phyloP scores from a whole-genome alignment of 768 basidiomycete species.

The Fomitopsis serialis region DNA sequence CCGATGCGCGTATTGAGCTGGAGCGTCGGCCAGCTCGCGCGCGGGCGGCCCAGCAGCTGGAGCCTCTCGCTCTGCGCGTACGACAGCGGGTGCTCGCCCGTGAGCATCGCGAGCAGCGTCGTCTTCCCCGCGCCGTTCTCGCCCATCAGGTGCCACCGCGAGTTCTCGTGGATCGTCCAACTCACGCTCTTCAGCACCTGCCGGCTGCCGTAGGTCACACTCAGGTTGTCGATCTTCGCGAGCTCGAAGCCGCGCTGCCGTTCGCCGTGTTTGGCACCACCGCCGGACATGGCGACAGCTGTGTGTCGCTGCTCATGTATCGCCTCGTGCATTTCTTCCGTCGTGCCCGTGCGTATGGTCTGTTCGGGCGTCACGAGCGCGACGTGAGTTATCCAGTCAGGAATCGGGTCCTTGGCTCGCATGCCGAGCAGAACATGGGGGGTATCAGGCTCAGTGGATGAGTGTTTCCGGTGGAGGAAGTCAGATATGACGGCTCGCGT shows the following conservation, averaged over 20 bases:
- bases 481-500: slow-evolving; percentile 51
- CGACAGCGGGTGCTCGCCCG: slow-evolving; percentile 94
- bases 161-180: slow-evolving; percentile 79
- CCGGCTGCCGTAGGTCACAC: slow-evolving; percentile 64
- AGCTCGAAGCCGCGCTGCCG: slow-evolving; percentile 33
- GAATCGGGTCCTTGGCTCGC: slow-evolving; percentile 65
- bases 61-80: slow-evolving; percentile 65
- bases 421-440: slow-evolving; percentile 66
- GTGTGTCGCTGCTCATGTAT: background rate
- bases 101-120: slow-evolving; percentile 83
- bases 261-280: background rate
- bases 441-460: slow-evolving; percentile 12
- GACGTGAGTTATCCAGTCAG: slow-evolving; percentile 69
- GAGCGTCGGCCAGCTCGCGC: slow-evolving; percentile 62
- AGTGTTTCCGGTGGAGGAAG: slow-evolving; percentile 47
- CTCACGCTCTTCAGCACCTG: slow-evolving; percentile 67
- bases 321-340: slow-evolving; percentile 35
- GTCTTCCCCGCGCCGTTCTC: slow-evolving; percentile 95
- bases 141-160: slow-evolving; percentile 89
- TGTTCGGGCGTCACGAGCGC: slow-evolving; percentile 43
- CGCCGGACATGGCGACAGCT: background rate
- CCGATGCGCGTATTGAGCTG: slow-evolving; percentile 65
- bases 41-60: slow-evolving; percentile 55
- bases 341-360: slow-evolving; percentile 46
- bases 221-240: slow-evolving; percentile 60